phyloP scores from a whole-genome alignment of 371 early-diverging fungal species.

The Mucor sp. region DNA sequence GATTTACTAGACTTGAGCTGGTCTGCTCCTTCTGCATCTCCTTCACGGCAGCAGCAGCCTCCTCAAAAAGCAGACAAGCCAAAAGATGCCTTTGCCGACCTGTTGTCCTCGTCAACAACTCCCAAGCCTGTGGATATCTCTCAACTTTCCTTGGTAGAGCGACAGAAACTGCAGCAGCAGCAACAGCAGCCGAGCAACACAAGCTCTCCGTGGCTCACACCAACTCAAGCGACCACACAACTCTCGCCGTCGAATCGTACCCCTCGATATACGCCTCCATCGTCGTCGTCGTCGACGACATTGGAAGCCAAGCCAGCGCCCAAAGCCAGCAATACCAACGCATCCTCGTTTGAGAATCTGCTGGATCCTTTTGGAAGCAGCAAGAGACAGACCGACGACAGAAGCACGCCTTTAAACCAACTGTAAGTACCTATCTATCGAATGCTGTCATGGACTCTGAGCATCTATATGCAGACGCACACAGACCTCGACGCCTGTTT shows the following conservation, averaged over 20 bases:
- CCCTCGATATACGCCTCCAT: background rate
- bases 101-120: slow-evolving; percentile 19
- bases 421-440: slow-evolving; percentile 39
- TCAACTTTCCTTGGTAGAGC: slow-evolving; percentile 27
- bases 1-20: slow-evolving; percentile 45
- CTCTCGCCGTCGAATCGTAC: background rate
- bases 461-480: slow-evolving; percentile 11
- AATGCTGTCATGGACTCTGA: background rate
- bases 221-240: background rate
- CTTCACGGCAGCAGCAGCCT: slow-evolving; percentile 13
- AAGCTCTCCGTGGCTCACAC: slow-evolving; percentile 5
- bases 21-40: slow-evolving; percentile 15
- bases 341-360: slow-evolving; percentile 32
- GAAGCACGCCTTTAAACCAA: slow-evolving; percentile 41
- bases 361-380: slow-evolving; percentile 36
- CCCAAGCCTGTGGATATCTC: slow-evolving; percentile 17
- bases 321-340: slow-evolving; percentile 2
- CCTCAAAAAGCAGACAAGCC: slow-evolving; percentile 18
- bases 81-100: slow-evolving; percentile 44
- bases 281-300: background rate
- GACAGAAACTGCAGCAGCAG: slow-evolving; percentile 19
- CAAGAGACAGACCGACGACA: slow-evolving; percentile 16
- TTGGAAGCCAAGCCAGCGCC: background rate
- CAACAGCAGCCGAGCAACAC: slow-evolving; percentile 2
- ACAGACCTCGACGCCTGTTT: slow-evolving; percentile 25